Base-by-base conservation (phyloP, 441 rosid species). In the Bruguiera hainesii region DNA sequence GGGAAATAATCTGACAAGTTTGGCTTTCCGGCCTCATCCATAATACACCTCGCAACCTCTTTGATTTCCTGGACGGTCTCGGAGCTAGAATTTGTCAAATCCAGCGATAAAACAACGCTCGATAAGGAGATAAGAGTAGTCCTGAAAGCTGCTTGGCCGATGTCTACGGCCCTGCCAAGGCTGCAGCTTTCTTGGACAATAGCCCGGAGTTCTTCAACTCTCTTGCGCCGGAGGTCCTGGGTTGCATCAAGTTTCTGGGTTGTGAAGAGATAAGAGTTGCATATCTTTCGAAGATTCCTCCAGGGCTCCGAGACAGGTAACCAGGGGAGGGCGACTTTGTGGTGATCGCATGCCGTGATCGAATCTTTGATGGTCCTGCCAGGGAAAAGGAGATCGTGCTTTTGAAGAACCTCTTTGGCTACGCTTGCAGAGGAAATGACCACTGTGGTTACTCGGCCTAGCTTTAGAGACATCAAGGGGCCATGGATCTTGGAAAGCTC, bases 1-100 rank as follows among this genome's bases (percentile, higher is more conserved):
- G 73, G 79, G 59, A 66, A 75, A 63, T 35, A 71, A 52, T 75
- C 79, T 1, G 59, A 62, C 53, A 76, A 25, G 61, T 71, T 75
- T 4, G 59, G 70, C 53, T 64, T 71, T 0, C 79, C 79, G 3
- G 18, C 51, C 25, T 62, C 72, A 1, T 64, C 63, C 65, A 71
- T 50, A 2, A 67, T 30, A 9, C 60, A 0, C 35, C 75, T 56
- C 4, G 1, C 33, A 50, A 52, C 65, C 21, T 63, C 55, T 55
- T 71, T 71, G 2, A 75, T 52, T 19, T 71, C 66, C 7, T 26
- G 15, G 3, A 18, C 66, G 6, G 6, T 25, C n/a, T 57, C 46
- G 0, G 63, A 71, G 11, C 35, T 46, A 0, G 63, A 56, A 56
- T 70, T 52, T 0, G 39, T 5, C 58, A 75, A 16, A n/a, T 75